Evolutionary conservation across 2,329 filamentous ascomycete species (phyloP), one percentile per base, ranked within the genome.

Genomic region (Volutella citrinella): DNA sequence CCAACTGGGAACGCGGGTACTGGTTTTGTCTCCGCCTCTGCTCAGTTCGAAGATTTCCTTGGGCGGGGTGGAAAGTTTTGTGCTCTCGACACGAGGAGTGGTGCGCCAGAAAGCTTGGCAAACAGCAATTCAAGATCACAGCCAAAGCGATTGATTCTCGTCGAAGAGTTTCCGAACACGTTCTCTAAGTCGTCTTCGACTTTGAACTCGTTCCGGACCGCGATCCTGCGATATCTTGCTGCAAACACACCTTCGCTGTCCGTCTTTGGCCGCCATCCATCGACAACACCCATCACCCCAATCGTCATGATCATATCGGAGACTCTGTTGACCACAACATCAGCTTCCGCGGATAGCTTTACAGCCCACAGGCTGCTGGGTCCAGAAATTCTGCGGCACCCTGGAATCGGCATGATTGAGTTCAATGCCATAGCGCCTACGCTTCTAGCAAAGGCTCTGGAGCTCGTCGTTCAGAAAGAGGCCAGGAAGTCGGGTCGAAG

Each of bases 371-470:
- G 90, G 16, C 66, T 98, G 13, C 76, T 98, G 4, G 93, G 94
- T 0, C 83, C 89, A 0, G 86, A 93, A 45, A 85, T 98, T 26
- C 72, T 88, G 11, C 80, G 84, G 25, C 89, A 97, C 60, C 82
- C 87, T 1, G 82, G 82, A 11, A 81, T 88, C 3, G 80, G 78
- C 8, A 70, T 86, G 6, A 87, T 98, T 45, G 90, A 95, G 46
- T 98, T 97, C 65, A 98, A 98, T 52, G 77, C 85, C 10, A 83
- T 98, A 41, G 93, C 93, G 1, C 82, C 88, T 0, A 93, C 91
- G 0, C 77, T 91, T 25, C 76, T 98, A 52, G 74, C 80, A 10
- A 95, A 91, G 61, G 91, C 91, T 1, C 67, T 98, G 5, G 85
- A 93, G 35, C 61, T 86, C 3, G 74, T 95, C 3, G 77, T 97